Evolutionary conservation across 73 alveolate species (phyloP).

Genomic region (Uronychia binucleata): DNA sequence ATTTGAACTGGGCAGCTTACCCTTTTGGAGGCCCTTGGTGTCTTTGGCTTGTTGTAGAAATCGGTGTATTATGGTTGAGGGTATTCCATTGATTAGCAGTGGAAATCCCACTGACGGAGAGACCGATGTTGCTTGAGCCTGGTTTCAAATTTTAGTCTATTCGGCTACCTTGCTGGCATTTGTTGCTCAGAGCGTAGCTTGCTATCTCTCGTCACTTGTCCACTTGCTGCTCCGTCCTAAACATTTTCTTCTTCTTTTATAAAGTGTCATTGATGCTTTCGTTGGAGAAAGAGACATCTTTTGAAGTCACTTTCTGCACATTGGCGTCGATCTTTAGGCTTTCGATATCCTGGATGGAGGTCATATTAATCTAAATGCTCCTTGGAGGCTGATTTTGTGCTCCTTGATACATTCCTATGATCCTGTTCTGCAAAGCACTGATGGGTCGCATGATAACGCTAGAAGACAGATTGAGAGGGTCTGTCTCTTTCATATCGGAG

Average conservation of each 20-base stretch:
- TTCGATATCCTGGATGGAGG: background rate
- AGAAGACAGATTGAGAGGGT: background rate
- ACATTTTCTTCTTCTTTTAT: background rate
- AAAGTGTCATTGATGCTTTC: background rate
- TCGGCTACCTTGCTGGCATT: too few relatives aligned
- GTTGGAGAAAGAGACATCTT: background rate
- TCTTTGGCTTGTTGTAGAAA: too few relatives aligned
- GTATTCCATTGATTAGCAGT: too few relatives aligned
- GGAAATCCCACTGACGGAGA: too few relatives aligned
- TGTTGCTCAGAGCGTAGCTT: too few relatives aligned
- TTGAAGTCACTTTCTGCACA: background rate
- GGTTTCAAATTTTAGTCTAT: too few relatives aligned
- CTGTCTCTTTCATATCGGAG: background rate
- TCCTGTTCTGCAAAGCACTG: background rate
- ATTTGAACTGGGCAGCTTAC: background rate
- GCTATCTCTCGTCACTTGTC: too few relatives aligned
- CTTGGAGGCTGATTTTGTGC: background rate
- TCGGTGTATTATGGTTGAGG: too few relatives aligned
- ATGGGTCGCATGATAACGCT: too few relatives aligned
- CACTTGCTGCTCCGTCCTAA: background rate
- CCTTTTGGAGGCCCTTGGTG: too few relatives aligned
- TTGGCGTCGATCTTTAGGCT: background rate
- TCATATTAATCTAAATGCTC: background rate
- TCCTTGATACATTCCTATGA: background rate
- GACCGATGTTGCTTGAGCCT: too few relatives aligned